Evolutionary conservation across 2,329 filamentous ascomycete genomes (phyloP).

Genomic region (Plectosphaerella cucumerina): DNA sequence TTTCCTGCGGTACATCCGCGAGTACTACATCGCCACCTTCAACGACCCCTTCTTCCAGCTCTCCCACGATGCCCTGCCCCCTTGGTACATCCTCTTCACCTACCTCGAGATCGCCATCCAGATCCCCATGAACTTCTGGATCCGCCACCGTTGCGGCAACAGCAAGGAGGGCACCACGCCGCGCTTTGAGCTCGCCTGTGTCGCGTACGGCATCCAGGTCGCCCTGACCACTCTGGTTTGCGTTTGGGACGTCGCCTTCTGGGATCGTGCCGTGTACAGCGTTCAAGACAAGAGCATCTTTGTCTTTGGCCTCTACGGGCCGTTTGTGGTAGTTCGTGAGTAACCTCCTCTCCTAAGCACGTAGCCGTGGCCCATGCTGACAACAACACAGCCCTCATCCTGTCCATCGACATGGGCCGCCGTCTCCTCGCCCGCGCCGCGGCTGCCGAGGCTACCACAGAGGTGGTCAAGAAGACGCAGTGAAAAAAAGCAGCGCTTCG

Average conservation of each 20-base stretch:
- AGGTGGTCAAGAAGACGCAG: slow-evolving; percentile 35
- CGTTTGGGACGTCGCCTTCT: slow-evolving; percentile 44
- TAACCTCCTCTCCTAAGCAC: slow-evolving; percentile 4
- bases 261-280: slow-evolving; percentile 42
- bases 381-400: slow-evolving; percentile 17
- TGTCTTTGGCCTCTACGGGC: slow-evolving; percentile 44
- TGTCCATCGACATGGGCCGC: slow-evolving; percentile 51
- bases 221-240: slow-evolving; percentile 48
- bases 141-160: slow-evolving; percentile 33
- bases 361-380: not conserved
- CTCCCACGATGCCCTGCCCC: slow-evolving; percentile 26
- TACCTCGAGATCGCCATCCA: slow-evolving; percentile 46
- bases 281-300: slow-evolving; percentile 40
- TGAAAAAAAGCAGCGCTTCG: slow-evolving; percentile 14
- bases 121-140: slow-evolving; percentile 46
- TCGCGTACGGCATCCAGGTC: slow-evolving; percentile 48
- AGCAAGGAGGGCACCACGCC: slow-evolving; percentile 22
- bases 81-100: slow-evolving; percentile 49
- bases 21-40: slow-evolving; percentile 41
- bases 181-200: slow-evolving; percentile 42
- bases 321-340: slow-evolving; percentile 51
- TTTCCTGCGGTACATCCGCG: slow-evolving; percentile 39
- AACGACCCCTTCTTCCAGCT: slow-evolving; percentile 50
- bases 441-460: slow-evolving; percentile 10
- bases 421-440: slow-evolving; percentile 43